These are phyloP conservation scores for Biscogniauxia mediterranea DNA, from an alignment of 2,329 filamentous ascomycete genomes.

Conservation along the genomic window DNA sequence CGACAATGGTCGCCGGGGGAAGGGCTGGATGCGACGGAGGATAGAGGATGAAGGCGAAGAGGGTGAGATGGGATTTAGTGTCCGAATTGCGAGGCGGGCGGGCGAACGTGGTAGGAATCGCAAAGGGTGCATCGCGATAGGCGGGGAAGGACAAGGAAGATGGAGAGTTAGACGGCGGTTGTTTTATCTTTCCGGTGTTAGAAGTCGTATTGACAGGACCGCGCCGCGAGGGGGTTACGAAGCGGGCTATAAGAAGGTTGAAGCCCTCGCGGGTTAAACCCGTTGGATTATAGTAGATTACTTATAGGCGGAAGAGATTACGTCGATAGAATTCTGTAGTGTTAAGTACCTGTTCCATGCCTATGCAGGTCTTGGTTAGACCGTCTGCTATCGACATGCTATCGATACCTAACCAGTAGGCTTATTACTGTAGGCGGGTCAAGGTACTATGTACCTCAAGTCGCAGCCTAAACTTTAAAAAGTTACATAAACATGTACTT, in stretches of 20 bases:
- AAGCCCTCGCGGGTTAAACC: background rate
- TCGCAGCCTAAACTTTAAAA: too few species aligned
- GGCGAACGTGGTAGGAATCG: constrained; percentile 11
- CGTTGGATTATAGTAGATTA: background rate
- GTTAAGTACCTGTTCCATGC: background rate
- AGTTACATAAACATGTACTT: too few species aligned
- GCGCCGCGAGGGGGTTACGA: too few species aligned
- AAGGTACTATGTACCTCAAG: too few species aligned
- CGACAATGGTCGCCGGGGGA: constrained; percentile 18
- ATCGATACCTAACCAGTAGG: constrained; percentile 4
- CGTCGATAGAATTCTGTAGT: background rate
- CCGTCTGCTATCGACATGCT: background rate
- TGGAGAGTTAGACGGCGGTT: background rate
- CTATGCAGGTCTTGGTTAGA: background rate
- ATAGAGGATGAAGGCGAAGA: background rate
- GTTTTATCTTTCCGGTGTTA: background rate
- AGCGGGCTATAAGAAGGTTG: background rate
- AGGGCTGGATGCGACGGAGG: constrained; percentile 6
- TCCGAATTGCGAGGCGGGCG: constrained; percentile 5
- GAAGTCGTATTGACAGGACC: background rate
- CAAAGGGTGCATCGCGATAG: constrained; percentile 20
- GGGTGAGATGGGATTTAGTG: constrained; percentile 1
- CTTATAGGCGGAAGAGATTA: background rate
- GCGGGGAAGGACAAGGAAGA: background rate
- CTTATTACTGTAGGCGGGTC: too few species aligned